These are phyloP conservation scores for Piper longum DNA, from an alignment of 164 flowering plant species.

Conservation along the genomic window DNA sequence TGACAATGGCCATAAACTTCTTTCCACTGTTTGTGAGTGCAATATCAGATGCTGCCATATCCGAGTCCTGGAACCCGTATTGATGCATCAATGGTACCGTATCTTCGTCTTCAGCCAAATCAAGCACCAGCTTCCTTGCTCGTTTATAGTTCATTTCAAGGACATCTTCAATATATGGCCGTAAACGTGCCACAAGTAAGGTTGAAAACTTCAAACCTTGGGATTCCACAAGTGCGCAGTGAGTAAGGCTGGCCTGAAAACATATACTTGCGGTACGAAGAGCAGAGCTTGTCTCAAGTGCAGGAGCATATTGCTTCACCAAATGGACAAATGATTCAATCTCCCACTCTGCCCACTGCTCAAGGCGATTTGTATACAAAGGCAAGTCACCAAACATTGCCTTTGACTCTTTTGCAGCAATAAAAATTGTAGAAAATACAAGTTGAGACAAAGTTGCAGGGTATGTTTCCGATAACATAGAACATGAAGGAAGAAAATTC, in stretches of 20 bases:
- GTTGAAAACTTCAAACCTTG: slow-evolving; percentile 76
- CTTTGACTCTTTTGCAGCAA: slow-evolving; percentile 46
- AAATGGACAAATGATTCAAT: slow-evolving; percentile 69
- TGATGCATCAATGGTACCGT: slow-evolving; percentile 38
- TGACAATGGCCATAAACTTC: slow-evolving; percentile 54
- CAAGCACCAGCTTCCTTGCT: slow-evolving; percentile 53
- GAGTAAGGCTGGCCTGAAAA: slow-evolving; percentile 73
- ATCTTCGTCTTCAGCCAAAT: slow-evolving; percentile 45
- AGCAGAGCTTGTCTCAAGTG: slow-evolving; percentile 62
- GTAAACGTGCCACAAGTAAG: slow-evolving; percentile 71
- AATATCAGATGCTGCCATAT: slow-evolving; percentile 40
- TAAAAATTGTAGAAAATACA: slow-evolving; percentile 63
- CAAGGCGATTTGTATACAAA: slow-evolving; percentile 49
- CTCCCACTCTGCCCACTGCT: slow-evolving; percentile 96
- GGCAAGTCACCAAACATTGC: slow-evolving; percentile 69
- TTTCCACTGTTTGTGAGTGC: slow-evolving; percentile 57
- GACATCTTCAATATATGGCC: slow-evolving; percentile 84
- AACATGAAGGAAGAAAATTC: slow-evolving; percentile 57
- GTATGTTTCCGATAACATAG: slow-evolving; percentile 60
- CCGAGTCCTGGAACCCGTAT: slow-evolving; percentile 47
- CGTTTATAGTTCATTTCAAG: slow-evolving; percentile 73
- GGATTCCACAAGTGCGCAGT: slow-evolving; percentile 63
- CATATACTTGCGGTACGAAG: slow-evolving; percentile 69
- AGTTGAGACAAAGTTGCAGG: slow-evolving; percentile 67
- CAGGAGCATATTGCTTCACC: slow-evolving; percentile 80